Conservation (phyloP, 306 rosid species). For the Dalbergia cochinchinensis region DNA sequence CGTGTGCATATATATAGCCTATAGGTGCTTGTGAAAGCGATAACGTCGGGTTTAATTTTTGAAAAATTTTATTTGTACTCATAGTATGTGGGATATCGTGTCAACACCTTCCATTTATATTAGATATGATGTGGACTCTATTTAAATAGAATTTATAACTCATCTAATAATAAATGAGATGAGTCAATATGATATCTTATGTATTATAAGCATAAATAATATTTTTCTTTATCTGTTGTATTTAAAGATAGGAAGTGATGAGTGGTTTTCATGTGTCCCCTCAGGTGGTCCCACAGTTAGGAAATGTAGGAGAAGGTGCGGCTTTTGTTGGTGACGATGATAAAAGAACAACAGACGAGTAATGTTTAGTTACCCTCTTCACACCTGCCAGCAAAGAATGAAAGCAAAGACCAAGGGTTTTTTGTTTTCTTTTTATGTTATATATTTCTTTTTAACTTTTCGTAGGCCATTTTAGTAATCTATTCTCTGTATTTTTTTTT, state of each 20-base stretch:
- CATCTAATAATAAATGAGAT: too few species aligned
- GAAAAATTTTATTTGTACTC: too few species aligned
- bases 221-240: too few species aligned
- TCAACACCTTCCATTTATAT: too few species aligned
- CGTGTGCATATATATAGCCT: too few species aligned
- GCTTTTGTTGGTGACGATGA: conserved; percentile 16
- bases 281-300: conserved; percentile 68
- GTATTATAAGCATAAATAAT: too few species aligned
- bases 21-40: background rate
- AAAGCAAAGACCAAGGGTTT: background rate
- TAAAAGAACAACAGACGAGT: conserved; percentile 30
- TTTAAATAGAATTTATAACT: too few species aligned
- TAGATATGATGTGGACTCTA: too few species aligned
- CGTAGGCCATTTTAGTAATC: too few species aligned
- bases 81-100: too few species aligned
- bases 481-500: background rate
- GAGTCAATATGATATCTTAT: too few species aligned
- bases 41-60: background rate
- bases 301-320: conserved; percentile 37
- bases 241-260: background rate
- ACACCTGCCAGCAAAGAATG: background rate
- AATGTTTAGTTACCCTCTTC: background rate
- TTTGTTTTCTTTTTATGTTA: background rate
- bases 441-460: too few species aligned
- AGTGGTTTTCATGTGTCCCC: conserved; percentile 9